Evolutionary conservation across 805 yeast genomes (phyloP), one percentile per base, ranked within the genome.

Genomic region (Myxozyma lipomycoides): DNA sequence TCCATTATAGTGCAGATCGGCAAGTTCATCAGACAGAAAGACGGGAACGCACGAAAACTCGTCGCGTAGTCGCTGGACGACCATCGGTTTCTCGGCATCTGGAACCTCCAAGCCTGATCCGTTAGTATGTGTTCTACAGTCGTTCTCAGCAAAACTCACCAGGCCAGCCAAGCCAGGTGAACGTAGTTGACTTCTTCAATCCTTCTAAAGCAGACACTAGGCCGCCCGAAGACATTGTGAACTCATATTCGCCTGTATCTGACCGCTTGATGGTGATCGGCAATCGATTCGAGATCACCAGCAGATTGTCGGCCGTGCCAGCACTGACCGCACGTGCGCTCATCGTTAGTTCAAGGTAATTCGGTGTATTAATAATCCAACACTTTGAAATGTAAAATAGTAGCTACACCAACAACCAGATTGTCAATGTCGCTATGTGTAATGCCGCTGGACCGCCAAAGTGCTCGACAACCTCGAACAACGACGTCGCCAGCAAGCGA

Each of bases 141-240:
- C 46, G n/a, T 32, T 22, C 32, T 41, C 45, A 6, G 25, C 23
- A 21, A 15, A 5, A 18, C 42, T 52, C 51, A 9, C 91, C 95
- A 1, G 98, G 96, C 99, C 99, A 93, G 15, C 99, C 99, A 63
- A 86, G 82, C 99, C 99, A 93, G 66, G 89, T 93, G 70, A 89
- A 89, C 43, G 84, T 83, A 7, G 87, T 81, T 2, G 83, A 71
- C 63, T 86, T 85, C 67, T 87, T 87, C 47, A 93, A 72, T 1
- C 98, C 98, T 64, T 90, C 95, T 38, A 93, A 73, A 0, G 97
- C 98, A 1, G 97, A 88, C 22, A 95, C 98, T 43, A 93, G 77
- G 1, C 99, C 99, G 24, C 99, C 99, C 1, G 96, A 86, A 26
- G 97, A 89, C 97, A 93, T 87, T 43, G 82, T 70, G 67, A 91